Evolutionary conservation across 2,329 filamentous ascomycete genomes (phyloP), one percentile per base, ranked within the genome.

Genomic region (Colletotrichum plurivorum): DNA sequence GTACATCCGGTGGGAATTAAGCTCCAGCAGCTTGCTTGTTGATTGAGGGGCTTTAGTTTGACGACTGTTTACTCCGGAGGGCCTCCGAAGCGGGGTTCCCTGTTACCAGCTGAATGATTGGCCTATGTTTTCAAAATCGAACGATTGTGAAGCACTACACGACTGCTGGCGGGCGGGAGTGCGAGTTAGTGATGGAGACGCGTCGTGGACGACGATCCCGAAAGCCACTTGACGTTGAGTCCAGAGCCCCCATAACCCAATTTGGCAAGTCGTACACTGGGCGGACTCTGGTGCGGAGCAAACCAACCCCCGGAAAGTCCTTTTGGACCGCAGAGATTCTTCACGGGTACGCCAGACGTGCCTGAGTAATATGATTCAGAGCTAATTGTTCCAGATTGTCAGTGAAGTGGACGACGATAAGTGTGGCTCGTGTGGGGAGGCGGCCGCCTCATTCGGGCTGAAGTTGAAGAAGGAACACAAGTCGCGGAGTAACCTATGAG

Each of bases 371-470:
- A 45, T 18, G 18, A 49, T 27, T 8, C 20, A 20, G 52, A 41
- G 43, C 22, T 43, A 39, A 27, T 25, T 25, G 16, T 25, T 39
- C 51, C 20, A 22, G 15, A 39, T 48, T 22, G n/a, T 25, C 16
- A 39, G 31, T 49, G 31, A 20, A 46, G 10, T 53, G 36, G 39
- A 48, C 52, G 39, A 53, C 52, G 27, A 63, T 53, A 63, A 36
- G 20, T 65, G 61, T 69, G 66, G 66, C 66, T 65, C 48, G 54
- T 59, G 61, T 59, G 15, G 13, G 25, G 31, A 27, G 61, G 54
- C 66, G 61, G 66, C 31, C 61, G 66, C 66, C 66, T 54, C 54
- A 45, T 27, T 54, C 54, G 46, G 48, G 60, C 41, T 65, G 61
- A 43, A 22, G 31, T 27, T 56, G 6, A 53, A 48, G 18, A 54